Evolutionary conservation across 768 basidiomycete species (phyloP), one percentile per base, ranked within the genome.

Genomic region (Tylopilus balloui): DNA sequence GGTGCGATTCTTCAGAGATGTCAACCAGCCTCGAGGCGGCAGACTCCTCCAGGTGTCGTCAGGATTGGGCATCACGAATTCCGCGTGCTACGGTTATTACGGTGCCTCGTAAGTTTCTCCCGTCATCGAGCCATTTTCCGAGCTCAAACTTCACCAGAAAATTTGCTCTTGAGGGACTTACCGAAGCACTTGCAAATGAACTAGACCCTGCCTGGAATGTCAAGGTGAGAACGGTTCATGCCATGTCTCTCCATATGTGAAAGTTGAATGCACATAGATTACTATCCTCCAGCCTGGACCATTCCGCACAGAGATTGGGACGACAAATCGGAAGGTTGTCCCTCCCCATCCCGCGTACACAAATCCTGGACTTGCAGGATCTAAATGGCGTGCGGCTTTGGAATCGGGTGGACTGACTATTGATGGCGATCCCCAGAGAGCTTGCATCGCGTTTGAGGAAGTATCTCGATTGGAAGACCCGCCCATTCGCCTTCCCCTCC

Each of bases 21-120:
- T 63, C 2, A 73, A 73, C 46, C 53, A 63, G 9, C 65, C 71
- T 11, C 50, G 17, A 6, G 69, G 70, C 0, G 72, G 72, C 3
- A 63, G 61, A 14, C 55, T 73, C 1, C 52, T 73, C n/a, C 71
- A 74, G 37, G 43, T 62, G 40, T 67, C 66, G 3, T 71, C 69
- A 9, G 47, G 51, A 14, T 3, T 52, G 15, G 71, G 62, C 0
- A 15, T 70, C 17, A 2, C 2, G 4, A 55, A 56, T 8, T 0
- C 0, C 0, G 40, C 61, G 3, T 53, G 41, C 4, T 45, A 42
- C 3, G 56, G 57, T 12, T 47, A 61, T 27, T 70, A 69, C 44
- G 36, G 57, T 34, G 68, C 67, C 17, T 43, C 58, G 66, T 69
- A 28, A 46, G 57, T 39, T 3, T 4, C 10, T n/a, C 31, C 34